Conservation (phyloP, 257 asterid species). For the Nemophila menziesii region DNA sequence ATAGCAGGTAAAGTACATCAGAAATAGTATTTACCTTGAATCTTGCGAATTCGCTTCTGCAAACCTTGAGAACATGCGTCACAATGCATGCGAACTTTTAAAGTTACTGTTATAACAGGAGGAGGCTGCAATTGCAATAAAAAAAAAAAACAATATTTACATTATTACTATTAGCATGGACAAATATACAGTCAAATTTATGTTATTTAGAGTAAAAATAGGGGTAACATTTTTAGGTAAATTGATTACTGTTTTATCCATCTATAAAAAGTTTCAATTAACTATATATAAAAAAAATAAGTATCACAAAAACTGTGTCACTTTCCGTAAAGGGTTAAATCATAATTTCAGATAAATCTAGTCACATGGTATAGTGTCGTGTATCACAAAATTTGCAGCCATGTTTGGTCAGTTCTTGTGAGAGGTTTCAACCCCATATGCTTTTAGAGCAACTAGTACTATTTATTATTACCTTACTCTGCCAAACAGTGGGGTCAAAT, state of each 20-base stretch:
- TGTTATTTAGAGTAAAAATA: background rate
- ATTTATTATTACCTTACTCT: background rate
- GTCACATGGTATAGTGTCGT: background rate
- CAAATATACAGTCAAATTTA: background rate
- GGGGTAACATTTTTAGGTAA: too few relatives aligned
- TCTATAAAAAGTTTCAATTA: too few relatives aligned
- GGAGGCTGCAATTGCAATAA: conserved; percentile 41
- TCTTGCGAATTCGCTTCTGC: conserved; percentile 52
- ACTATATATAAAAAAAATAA: too few relatives aligned
- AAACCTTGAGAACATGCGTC: conserved; percentile 80
- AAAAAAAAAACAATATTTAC: too few relatives aligned
- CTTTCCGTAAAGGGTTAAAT: too few relatives aligned
- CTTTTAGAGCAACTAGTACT: background rate
- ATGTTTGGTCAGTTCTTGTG: background rate
- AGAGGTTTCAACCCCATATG: background rate
- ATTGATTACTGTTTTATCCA: too few relatives aligned
- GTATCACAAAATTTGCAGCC: background rate
- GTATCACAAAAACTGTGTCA: too few relatives aligned
- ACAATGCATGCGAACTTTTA: conserved; percentile 79
- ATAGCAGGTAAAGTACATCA: background rate
- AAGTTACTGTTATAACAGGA: conserved; percentile 42
- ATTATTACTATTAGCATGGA: too few relatives aligned
- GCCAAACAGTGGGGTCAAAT: conserved; percentile 1
- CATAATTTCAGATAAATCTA: background rate
- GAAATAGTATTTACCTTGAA: conserved; percentile 34